phyloP scores from a whole-genome alignment of 129 eudicot species.

The Lactuca sativa region DNA sequence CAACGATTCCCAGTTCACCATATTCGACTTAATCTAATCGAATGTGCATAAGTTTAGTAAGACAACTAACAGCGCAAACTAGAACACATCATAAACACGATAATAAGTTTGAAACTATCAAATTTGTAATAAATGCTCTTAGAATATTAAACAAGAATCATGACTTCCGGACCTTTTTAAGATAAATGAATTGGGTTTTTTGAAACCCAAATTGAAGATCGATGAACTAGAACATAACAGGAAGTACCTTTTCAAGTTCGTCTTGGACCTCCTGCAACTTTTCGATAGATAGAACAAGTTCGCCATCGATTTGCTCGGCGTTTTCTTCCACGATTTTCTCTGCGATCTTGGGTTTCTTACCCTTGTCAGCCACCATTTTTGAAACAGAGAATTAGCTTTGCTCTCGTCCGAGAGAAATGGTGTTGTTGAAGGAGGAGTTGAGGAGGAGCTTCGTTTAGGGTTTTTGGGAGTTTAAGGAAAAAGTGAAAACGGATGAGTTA shows the following conservation, averaged over 20 bases:
- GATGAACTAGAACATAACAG: not conserved
- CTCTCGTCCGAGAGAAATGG: not conserved
- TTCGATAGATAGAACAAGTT: slow-evolving; percentile 65
- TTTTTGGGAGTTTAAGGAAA: slow-evolving; percentile 23
- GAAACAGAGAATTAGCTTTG: not conserved
- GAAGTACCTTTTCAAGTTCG: slow-evolving; percentile 71
- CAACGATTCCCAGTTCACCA: not conserved
- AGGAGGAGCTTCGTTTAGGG: slow-evolving; percentile 14
- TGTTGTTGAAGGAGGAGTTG: not conserved
- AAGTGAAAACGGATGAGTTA: slow-evolving; percentile 14
- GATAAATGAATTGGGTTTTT: not conserved
- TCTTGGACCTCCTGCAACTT: slow-evolving; percentile 89
- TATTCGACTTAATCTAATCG: not conserved
- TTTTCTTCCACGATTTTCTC: slow-evolving; percentile 51
- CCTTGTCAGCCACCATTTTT: slow-evolving; percentile 72
- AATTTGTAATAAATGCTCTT: not conserved
- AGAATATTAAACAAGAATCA: not conserved
- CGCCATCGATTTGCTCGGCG: slow-evolving; percentile 49
- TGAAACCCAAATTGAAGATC: not conserved
- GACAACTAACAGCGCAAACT: not conserved
- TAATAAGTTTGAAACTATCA: not conserved
- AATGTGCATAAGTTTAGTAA: not conserved
- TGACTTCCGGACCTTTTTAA: not conserved
- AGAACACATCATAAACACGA: not conserved
- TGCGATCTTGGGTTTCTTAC: slow-evolving; percentile 66